Evolutionary conservation across 1,284 basidiomycete genomes (phyloP).

Genomic region (Ustanciosporium gigantosporum): DNA sequence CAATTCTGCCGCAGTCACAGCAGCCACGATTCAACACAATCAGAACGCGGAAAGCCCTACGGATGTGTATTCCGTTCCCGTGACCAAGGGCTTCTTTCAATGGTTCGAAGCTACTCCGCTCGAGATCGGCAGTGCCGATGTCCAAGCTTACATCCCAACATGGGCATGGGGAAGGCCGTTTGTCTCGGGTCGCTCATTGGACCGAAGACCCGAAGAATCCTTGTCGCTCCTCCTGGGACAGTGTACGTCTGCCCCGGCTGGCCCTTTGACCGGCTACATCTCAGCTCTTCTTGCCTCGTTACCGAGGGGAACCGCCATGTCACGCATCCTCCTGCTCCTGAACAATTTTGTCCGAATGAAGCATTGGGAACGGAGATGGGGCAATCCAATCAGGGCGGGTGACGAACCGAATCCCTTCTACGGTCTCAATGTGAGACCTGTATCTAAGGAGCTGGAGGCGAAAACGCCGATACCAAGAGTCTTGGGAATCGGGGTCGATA

Average conservation of each 20-base stretch:
- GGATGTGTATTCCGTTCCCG: conserved; percentile 11
- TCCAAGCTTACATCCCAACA: conserved; percentile 60
- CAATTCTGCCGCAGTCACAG: neutral
- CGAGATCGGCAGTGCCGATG: conserved; percentile 58
- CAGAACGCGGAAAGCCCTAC: neutral
- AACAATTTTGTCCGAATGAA: conserved; percentile 55
- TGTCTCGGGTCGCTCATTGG: conserved; percentile 42
- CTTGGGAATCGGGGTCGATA: conserved; percentile 56
- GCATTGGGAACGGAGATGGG: conserved; percentile 56
- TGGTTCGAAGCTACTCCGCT: conserved; percentile 61
- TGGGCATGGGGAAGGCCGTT: conserved; percentile 60
- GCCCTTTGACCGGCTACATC: conserved; percentile 56
- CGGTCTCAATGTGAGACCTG: conserved; percentile 32
- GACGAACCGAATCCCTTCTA: conserved; percentile 59
- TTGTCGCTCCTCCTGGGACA: conserved; percentile 58
- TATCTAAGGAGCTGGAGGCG: neutral
- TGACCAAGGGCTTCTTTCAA: conserved; percentile 43
- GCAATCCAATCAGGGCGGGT: conserved; percentile 57
- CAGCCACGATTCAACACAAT: neutral
- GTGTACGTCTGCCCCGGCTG: conserved; percentile 60
- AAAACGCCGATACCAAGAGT: conserved; percentile 2
- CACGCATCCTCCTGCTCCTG: conserved; percentile 37
- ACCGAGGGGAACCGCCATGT: conserved; percentile 49
- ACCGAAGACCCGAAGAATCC: conserved; percentile 44
- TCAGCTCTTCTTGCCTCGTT: conserved; percentile 54